These are phyloP conservation scores for Kitagawia praeruptora DNA, from an alignment of 129 eudicot species.

Conservation along the genomic window DNA sequence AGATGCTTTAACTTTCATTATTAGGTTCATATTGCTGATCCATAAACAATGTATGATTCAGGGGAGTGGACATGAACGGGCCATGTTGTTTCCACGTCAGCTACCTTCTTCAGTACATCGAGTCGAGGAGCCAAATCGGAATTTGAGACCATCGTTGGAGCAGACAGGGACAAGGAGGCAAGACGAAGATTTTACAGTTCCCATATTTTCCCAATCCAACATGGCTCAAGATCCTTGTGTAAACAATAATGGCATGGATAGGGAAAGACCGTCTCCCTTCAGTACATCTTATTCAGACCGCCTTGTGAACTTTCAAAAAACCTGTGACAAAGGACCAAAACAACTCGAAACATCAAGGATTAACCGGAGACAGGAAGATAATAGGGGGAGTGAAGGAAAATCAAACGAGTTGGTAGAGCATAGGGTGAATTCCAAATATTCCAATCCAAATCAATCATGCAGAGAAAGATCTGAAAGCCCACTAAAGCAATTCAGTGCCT, in stretches of 20 bases:
- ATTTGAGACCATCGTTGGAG: constrained; percentile 22
- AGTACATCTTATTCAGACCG: constrained; percentile 20
- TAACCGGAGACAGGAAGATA: constrained; percentile 16
- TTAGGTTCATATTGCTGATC: neutral
- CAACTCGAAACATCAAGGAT: constrained; percentile 6
- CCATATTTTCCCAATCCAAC: constrained; percentile 53
- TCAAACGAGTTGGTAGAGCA: constrained; percentile 17
- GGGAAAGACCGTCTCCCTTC: constrained; percentile 25
- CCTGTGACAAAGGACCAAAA: constrained; percentile 19
- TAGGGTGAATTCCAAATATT: constrained; percentile 18
- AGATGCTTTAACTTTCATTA: neutral
- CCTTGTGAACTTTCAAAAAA: constrained; percentile 19
- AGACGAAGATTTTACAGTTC: constrained; percentile 76
- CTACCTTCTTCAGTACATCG: constrained; percentile 37
- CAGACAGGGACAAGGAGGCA: constrained; percentile 39
- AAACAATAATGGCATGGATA: constrained; percentile 24
- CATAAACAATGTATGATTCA: constrained; percentile 23
- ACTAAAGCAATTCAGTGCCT: constrained; percentile 27
- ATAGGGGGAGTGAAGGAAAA: constrained; percentile 21
- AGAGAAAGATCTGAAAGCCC: constrained; percentile 27
- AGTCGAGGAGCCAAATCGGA: constrained; percentile 30
- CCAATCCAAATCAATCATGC: constrained; percentile 25
- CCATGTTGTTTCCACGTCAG: constrained; percentile 35
- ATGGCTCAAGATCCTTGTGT: constrained; percentile 26
- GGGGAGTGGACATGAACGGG: constrained; percentile 50